A percentile compares a stretch with the other conserved stretches of the same genome.
Conservation (phyloP, 2,329 filamentous ascomycete genomes). For the Helicocarpus griseus region DNA sequence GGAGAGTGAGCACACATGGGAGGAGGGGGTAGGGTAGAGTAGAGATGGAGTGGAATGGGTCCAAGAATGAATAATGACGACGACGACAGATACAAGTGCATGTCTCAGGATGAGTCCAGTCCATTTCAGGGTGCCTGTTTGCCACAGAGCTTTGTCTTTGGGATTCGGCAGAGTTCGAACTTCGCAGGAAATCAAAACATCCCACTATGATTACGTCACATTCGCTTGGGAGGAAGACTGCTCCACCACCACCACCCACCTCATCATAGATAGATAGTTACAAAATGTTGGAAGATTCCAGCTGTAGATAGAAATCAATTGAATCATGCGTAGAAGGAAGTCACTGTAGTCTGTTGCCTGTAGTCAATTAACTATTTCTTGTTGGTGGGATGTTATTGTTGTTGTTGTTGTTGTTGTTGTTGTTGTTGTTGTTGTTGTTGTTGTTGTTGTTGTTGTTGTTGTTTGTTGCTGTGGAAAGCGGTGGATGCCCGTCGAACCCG, state of each 20-base stretch:
- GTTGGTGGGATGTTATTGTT: neutral
- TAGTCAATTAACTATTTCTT: too few species aligned
- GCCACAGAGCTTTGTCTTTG: neutral
- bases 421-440: neutral
- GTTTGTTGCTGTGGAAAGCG: neutral
- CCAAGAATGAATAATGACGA: too few species aligned
- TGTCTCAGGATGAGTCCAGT: too few species aligned
- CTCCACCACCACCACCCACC: neutral
- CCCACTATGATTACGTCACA: constrained; percentile 4
- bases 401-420: neutral
- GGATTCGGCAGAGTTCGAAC: neutral
- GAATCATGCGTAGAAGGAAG: too few species aligned
- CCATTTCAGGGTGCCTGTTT: too few species aligned
- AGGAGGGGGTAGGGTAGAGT: too few species aligned
- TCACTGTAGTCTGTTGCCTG: too few species aligned
- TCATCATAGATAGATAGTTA: neutral
- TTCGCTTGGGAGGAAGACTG: neutral
- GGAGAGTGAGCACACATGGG: too few species aligned
- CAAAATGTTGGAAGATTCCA: neutral
- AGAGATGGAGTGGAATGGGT: too few species aligned
- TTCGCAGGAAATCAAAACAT: neutral
- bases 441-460: neutral
- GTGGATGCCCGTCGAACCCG: constrained; percentile 25
- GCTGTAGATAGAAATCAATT: neutral
- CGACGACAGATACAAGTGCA: too few species aligned